phyloP scores from a whole-genome alignment of 352 stramenopile genomes.

The Globisporangium megalacanthum region DNA sequence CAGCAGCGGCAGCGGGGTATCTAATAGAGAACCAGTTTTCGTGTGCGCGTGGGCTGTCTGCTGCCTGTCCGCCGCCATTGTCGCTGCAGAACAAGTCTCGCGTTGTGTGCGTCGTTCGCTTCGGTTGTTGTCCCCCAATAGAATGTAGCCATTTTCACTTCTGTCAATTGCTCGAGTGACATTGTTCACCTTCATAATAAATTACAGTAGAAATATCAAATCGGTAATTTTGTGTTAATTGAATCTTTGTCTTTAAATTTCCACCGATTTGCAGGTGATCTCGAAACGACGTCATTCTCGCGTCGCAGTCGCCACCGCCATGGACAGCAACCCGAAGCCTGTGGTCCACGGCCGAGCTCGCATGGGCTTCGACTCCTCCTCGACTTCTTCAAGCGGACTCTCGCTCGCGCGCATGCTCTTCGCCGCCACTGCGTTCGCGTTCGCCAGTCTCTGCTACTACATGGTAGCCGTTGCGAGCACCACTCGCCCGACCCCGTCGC shows the following conservation, averaged over 20 bases:
- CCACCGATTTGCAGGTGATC: background rate
- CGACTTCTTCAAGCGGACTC: background rate
- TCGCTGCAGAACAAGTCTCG: too few species aligned
- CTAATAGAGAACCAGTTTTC: constrained; percentile 17
- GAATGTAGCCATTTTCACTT: too few species aligned
- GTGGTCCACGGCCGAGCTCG: background rate
- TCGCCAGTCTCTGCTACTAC: constrained; percentile 12
- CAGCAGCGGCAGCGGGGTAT: constrained; percentile 12
- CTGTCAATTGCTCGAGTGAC: background rate
- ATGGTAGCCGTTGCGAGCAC: background rate
- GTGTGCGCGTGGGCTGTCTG: constrained; percentile 8
- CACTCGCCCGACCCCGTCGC: too few species aligned
- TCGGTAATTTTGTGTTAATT: too few species aligned
- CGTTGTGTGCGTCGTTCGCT: too few species aligned
- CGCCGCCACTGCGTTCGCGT: constrained; percentile 2
- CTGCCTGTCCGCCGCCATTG: background rate
- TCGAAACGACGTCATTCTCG: too few species aligned
- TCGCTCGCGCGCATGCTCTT: constrained; percentile 7
- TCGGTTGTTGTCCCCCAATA: too few species aligned
- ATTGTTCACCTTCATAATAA: too few species aligned
- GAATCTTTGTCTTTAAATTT: too few species aligned
- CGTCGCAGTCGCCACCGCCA: background rate
- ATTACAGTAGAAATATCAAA: too few species aligned
- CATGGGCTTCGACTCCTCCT: background rate
- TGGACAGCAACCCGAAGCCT: background rate